These are phyloP conservation scores for Podospora fimiseda DNA, from an alignment of 495 filamentous ascomycete genomes.

Conservation along the genomic window DNA sequence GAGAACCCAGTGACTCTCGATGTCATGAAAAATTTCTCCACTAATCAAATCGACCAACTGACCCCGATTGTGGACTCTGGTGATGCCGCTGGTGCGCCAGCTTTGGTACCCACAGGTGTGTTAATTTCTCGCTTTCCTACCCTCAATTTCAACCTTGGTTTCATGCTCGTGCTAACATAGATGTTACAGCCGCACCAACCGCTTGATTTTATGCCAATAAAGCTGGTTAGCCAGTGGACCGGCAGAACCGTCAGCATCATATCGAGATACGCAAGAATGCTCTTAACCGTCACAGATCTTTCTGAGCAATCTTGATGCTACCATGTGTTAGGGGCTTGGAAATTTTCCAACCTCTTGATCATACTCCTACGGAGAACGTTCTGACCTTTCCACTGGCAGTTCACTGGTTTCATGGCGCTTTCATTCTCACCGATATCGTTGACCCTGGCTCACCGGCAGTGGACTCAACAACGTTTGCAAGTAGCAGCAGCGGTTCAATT, in stretches of 20 bases:
- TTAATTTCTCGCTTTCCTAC: background rate
- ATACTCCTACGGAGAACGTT: slow-evolving; percentile 36
- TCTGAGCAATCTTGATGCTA: slow-evolving; percentile 64
- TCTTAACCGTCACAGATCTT: slow-evolving; percentile 64
- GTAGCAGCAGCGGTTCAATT: too few relatives aligned
- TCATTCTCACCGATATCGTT: too few relatives aligned
- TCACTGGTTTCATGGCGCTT: too few relatives aligned
- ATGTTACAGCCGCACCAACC: background rate
- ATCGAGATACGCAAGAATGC: slow-evolving; percentile 49
- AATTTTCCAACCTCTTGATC: slow-evolving; percentile 62
- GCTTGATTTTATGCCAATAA: slow-evolving; percentile 15
- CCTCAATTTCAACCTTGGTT: background rate
- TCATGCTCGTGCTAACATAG: background rate
- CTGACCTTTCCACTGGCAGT: slow-evolving; percentile 9
- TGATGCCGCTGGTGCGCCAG: slow-evolving; percentile 15
- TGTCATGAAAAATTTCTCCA: slow-evolving; percentile 41
- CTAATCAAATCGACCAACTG: slow-evolving; percentile 48
- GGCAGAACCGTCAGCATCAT: slow-evolving; percentile 50
- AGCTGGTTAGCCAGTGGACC: slow-evolving; percentile 11
- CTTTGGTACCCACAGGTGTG: slow-evolving; percentile 11
- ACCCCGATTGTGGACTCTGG: slow-evolving; percentile 18
- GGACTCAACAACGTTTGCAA: background rate
- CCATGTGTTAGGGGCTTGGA: slow-evolving; percentile 77
- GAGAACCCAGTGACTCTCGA: slow-evolving; percentile 38
- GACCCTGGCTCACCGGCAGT: background rate